phyloP scores from a whole-genome alignment of 768 basidiomycete species.

The Boletus fagicola region DNA sequence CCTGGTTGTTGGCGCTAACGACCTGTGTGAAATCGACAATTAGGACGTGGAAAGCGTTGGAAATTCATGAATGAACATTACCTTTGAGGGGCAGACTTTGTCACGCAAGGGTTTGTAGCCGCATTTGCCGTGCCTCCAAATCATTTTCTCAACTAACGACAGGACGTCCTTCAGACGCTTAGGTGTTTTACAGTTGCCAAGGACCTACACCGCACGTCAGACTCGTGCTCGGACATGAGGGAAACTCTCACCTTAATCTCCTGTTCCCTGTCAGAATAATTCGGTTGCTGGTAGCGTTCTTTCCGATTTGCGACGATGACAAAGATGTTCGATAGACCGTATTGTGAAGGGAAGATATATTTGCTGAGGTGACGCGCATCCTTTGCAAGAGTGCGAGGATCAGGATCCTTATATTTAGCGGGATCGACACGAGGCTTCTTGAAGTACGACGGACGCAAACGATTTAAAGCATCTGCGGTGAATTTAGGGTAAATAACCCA shows the following conservation, averaged over 20 bases:
- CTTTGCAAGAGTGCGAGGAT: conserved; percentile 45
- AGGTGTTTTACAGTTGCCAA: conserved; percentile 66
- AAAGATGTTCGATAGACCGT: conserved; percentile 64
- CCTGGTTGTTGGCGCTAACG: conserved; percentile 35
- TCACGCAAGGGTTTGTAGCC: conserved; percentile 65
- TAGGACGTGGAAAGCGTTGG: neutral
- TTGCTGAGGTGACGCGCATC: conserved; percentile 68
- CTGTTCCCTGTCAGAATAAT: conserved; percentile 59
- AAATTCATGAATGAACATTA: conserved; percentile 21
- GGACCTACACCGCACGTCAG: conserved; percentile 20
- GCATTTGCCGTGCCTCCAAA: conserved; percentile 68
- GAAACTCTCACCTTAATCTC: conserved; percentile 60
- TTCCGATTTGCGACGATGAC: conserved; percentile 17
- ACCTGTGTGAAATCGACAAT: conserved; percentile 33
- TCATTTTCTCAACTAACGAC: conserved; percentile 53
- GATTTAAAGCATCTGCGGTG: conserved; percentile 62
- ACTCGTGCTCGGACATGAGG: neutral
- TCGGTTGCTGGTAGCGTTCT: conserved; percentile 39
- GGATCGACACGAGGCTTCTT: conserved; percentile 29
- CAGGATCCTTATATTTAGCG: conserved; percentile 40
- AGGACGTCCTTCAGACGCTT: conserved; percentile 61
- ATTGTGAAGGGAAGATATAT: conserved; percentile 84
- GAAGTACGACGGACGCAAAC: conserved; percentile 45
- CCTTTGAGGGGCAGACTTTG: conserved; percentile 77
- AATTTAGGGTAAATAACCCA: neutral